phyloP scores from a whole-genome alignment of 768 basidiomycete species.

The Suillus cothurnatus region DNA sequence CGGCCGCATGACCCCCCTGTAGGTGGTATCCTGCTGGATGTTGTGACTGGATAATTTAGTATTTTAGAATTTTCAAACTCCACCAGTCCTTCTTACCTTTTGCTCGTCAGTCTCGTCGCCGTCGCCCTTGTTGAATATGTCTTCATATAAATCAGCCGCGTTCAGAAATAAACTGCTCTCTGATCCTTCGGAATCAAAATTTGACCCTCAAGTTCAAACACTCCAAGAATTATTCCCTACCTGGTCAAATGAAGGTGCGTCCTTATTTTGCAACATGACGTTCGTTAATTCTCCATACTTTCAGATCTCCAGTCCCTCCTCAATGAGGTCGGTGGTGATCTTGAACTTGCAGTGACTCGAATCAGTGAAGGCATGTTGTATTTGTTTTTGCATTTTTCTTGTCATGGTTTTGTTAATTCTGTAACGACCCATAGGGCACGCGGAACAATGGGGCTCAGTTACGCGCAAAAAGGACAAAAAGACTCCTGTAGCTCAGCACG shows the following conservation, averaged over 20 bases:
- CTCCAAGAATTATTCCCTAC: conserved; percentile 73
- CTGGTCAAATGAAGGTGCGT: conserved; percentile 70
- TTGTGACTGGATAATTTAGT: conserved; percentile 20
- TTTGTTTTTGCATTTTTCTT: neutral
- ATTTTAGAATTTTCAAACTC: conserved; percentile 31
- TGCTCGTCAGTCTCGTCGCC: conserved; percentile 7
- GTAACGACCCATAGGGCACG: conserved; percentile 52
- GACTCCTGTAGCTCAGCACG: conserved; percentile 38
- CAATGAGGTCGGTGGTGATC: conserved; percentile 67
- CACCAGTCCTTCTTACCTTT: conserved; percentile 11
- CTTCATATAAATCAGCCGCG: conserved; percentile 36
- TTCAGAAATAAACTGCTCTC: conserved; percentile 26
- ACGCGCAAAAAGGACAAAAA: conserved; percentile 91
- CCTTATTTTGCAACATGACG: conserved; percentile 11
- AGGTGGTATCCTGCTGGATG: neutral
- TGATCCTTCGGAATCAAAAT: conserved; percentile 39
- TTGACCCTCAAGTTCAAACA: conserved; percentile 53
- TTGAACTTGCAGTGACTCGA: conserved; percentile 67
- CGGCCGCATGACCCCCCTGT: conserved; percentile 1
- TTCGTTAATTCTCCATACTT: conserved; percentile 31
- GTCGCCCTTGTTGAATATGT: conserved; percentile 11
- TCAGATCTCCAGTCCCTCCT: conserved; percentile 71
- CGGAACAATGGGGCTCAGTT: conserved; percentile 82
- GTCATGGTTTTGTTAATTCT: conserved; percentile 2
- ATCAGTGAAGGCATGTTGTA: conserved; percentile 67